Base-by-base conservation (phyloP, 768 basidiomycete genomes). In the Pulveroboletus sp. region DNA sequence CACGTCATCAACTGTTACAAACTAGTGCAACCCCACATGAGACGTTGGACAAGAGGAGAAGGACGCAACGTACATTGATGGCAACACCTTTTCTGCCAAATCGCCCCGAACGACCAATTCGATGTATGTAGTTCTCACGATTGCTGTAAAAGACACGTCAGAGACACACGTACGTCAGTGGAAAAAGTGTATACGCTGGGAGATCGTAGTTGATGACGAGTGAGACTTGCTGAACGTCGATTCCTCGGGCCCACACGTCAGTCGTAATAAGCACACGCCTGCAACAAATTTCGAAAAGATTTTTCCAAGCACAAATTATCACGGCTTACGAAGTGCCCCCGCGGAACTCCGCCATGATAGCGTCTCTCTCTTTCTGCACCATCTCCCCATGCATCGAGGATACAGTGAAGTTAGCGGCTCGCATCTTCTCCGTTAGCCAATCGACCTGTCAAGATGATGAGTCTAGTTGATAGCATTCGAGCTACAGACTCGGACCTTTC, bases 21-120 rank as follows among this genome's bases (percentile, higher is more conserved):
- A 92, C 90, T 92, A 64, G 29, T n/a, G 40, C 56, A 51, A 46
- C 33, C 27, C 51, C 32, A 39, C 51, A 55, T 59, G 49, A 61
- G 48, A 53, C 50, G 21, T 48, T 23, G 25, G 44, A 20, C 16
- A 56, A 32, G 41, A 41, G 43, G 50, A 24, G 20, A 17, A 45
- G 33, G 43, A 23, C 48, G 45, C 29, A 27, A 72, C 86, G 36
- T 63, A 97, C 94, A 72, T 98, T 99, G 74, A 99, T 98, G 37
- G 97, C 97, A 52, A 98, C 97, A 78, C 95, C 97, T 74, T 99
- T 99, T 60, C 97, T 80, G 59, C 97, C 97, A 74, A 98, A 98
- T 50, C 97, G 93, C 65, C 97, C 97, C 50, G 94, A 97, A 53
- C 97, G 93, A 70, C 97, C 97, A 66, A 98, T 98, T 65, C 97